Evolutionary conservation across 2,329 filamentous ascomycete species (phyloP).

Genomic region (Aspergillus neoniger): DNA sequence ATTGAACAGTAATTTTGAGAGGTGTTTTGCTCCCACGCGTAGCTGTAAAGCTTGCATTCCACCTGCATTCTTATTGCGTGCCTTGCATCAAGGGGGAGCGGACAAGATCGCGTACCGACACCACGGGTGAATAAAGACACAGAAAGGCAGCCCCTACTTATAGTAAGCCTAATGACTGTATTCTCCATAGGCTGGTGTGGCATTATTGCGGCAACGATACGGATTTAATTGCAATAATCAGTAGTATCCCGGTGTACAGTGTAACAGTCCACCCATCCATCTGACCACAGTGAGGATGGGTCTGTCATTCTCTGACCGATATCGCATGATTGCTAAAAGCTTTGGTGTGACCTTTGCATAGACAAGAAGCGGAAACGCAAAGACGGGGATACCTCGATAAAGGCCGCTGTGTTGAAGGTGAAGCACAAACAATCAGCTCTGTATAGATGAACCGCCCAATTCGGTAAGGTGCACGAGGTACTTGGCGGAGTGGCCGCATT

Average conservation of each 20-base stretch:
- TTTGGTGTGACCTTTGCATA: neutral
- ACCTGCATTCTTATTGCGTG: slow-evolving; percentile 6
- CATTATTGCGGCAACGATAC: neutral
- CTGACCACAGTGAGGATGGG: neutral
- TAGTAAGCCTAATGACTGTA: neutral
- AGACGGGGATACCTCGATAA: neutral
- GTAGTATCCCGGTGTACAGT: neutral
- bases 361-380: neutral
- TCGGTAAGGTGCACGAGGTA: neutral
- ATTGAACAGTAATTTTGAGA: neutral
- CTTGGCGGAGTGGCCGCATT: no score
- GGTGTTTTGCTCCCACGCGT: neutral
- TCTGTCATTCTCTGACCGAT: neutral
- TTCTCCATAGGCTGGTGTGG: neutral
- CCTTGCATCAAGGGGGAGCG: neutral
- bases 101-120: neutral
- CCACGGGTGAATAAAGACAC: neutral
- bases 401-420: neutral
- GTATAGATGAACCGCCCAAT: neutral
- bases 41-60: slow-evolving; percentile 4
- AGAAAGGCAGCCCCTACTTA: neutral
- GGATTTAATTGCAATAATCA: neutral
- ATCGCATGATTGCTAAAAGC: neutral
- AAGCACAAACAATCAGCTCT: neutral
- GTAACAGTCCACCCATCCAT: neutral